These are phyloP conservation scores for Paramecium octaurelia DNA, from an alignment of 73 alveolate species.

Conservation along the genomic window DNA sequence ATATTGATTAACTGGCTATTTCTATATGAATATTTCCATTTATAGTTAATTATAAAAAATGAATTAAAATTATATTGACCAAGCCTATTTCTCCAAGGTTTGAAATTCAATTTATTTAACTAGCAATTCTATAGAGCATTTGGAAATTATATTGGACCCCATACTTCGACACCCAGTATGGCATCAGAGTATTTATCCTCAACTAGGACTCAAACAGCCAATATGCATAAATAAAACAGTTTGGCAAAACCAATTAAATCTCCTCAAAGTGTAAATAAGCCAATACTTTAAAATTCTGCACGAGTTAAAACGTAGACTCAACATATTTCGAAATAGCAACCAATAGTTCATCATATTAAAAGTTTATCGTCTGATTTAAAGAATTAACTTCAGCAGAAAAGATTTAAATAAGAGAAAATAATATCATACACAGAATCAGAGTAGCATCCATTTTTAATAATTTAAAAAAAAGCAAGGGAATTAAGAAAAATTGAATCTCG, in stretches of 20 bases:
- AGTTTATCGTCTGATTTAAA: not conserved
- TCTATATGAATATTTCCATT: not conserved
- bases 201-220: not conserved
- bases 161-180: not conserved
- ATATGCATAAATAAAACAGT: not conserved
- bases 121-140: not conserved
- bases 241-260: not conserved
- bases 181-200: constrained; percentile 3
- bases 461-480: not conserved
- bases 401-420: not conserved
- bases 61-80: not conserved
- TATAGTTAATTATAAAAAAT: not conserved
- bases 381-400: not conserved
- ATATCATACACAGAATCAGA: not conserved
- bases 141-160: not conserved
- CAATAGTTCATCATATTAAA: not conserved
- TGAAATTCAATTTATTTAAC: not conserved
- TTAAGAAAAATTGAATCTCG: not conserved
- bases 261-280: not conserved
- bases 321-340: not conserved
- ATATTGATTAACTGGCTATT: not conserved
- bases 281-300: not conserved
- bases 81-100: not conserved
- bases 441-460: not conserved
- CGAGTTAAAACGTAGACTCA: not conserved